phyloP scores from a whole-genome alignment of 2,329 filamentous ascomycete species.

The Hypoxylon sp. region DNA sequence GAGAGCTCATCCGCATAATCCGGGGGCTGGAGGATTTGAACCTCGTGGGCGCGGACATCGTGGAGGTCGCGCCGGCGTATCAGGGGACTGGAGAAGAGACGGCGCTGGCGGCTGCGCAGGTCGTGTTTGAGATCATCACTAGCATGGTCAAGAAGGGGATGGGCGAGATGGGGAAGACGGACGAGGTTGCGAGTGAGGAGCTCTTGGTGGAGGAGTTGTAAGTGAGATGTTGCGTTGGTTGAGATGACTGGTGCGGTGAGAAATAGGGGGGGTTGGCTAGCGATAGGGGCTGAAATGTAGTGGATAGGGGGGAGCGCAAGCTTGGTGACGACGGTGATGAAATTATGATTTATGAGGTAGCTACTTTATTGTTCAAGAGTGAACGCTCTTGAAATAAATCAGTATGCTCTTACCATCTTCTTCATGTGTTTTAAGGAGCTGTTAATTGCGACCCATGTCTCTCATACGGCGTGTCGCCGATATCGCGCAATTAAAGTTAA shows the following conservation, averaged over 20 bases:
- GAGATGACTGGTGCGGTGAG: no score
- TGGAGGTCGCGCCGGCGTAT: conserved; percentile 88
- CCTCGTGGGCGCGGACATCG: conserved; percentile 87
- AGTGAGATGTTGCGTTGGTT: no score
- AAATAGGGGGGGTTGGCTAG: no score
- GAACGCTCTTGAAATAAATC: no score
- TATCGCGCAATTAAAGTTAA: no score
- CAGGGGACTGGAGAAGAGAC: conserved; percentile 83
- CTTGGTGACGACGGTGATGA: background rate
- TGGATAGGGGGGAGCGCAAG: background rate
- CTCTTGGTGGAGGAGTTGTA: conserved; percentile 41
- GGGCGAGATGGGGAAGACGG: conserved; percentile 48
- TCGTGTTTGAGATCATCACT: conserved; percentile 86
- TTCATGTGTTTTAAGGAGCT: background rate
- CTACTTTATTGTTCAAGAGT: no score
- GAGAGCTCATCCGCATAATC: conserved; percentile 85
- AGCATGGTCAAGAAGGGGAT: conserved; percentile 70
- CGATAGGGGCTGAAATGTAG: no score
- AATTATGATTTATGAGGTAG: no score
- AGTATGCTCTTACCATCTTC: no score
- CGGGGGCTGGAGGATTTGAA: conserved; percentile 84
- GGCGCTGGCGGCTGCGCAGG: conserved; percentile 82
- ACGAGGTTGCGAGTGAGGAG: conserved; percentile 23
- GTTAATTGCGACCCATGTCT: no score
- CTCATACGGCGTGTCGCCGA: conserved; percentile 20